Evolutionary conservation across 2,329 filamentous ascomycete species (phyloP), one percentile per base, ranked within the genome.

Genomic region (Arachnopeziza araneosa): DNA sequence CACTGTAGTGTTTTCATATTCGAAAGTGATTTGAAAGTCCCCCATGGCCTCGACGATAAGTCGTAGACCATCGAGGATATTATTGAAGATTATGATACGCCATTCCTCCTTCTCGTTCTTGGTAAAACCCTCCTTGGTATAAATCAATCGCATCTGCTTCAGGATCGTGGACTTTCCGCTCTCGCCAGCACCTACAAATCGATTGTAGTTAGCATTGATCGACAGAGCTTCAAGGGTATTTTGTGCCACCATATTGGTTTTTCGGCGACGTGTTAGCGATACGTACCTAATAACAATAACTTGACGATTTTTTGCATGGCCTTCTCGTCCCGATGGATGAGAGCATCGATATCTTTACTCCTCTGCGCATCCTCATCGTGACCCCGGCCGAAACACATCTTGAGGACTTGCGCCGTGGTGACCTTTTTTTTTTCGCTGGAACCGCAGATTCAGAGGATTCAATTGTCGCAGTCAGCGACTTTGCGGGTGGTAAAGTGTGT

Each of bases 121-220:
- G 71, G 86, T 91, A 78, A 98, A 98, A 55, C 95, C 93, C 57
- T 71, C 68, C 75, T 92, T 87, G 17, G 91, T 87, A 75, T 98
- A 95, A 69, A 99, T 97, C 75, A 99, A 87, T 75, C 93, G 93
- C 95, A 99, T 98, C 80, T 98, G 93, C 79, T 98, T 98, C 66
- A 98, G 84, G 61, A 96, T 96, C 32, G 91, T 96, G 60, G 91
- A 96, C 96, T 98, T 98, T 66, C 93, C 91, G 61, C 89, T 95
- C 77, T 98, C 93, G 72, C 93, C 93, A 70, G 93, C 93, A 75
- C 93, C 93, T 97, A 50, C 56, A 55, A 50, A n/a, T 24, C 49
- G 54, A 22, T 22, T 50, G 50, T n/a, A 30, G 56, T 68, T 65
- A 69, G 65, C 58, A 52, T n/a, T 55, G 22, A 44, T n/a, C 5